These are phyloP conservation scores for Aspergillus floridensis DNA, from an alignment of 2,329 filamentous ascomycete genomes.

Conservation along the genomic window DNA sequence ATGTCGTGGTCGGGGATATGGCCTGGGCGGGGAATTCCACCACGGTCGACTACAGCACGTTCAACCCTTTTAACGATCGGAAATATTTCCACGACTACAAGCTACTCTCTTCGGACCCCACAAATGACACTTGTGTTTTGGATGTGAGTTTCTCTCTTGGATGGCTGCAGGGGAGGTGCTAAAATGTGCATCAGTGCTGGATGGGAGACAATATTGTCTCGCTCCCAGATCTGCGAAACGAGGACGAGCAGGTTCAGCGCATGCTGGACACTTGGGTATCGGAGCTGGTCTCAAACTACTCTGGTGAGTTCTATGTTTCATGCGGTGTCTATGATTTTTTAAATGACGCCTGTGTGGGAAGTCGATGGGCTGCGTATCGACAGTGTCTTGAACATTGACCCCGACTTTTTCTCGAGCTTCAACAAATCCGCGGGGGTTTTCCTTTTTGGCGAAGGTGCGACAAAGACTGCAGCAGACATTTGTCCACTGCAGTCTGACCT, in stretches of 20 bases:
- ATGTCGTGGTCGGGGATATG: constrained; percentile 58
- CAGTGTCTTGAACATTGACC: constrained; percentile 48
- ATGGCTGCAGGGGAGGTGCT: not conserved
- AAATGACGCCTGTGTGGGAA: not conserved
- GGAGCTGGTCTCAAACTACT: constrained; percentile 57
- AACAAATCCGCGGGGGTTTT: constrained; percentile 43
- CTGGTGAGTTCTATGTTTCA: constrained; percentile 46
- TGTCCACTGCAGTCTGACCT: constrained; percentile 46
- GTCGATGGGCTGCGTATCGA: constrained; percentile 53
- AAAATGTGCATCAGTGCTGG: constrained; percentile 46
- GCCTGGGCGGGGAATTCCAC: constrained; percentile 42
- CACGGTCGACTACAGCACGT: constrained; percentile 51
- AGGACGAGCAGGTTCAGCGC: constrained; percentile 46
- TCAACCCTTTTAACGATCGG: constrained; percentile 53
- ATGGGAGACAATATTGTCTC: constrained; percentile 51
- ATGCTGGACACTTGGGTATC: constrained; percentile 59
- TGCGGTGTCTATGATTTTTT: too few species aligned
- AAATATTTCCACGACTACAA: constrained; percentile 62
- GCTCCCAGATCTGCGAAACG: constrained; percentile 62
- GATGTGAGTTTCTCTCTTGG: constrained; percentile 4
- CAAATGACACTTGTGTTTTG: constrained; percentile 44
- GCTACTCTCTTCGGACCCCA: constrained; percentile 48
- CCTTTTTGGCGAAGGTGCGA: constrained; percentile 48
- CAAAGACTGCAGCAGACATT: constrained; percentile 38
- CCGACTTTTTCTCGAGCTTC: constrained; percentile 43